Evolutionary conservation across 371 early-diverging fungal species (phyloP), one percentile per base, ranked within the genome.

Genomic region (Dipsacomyces acuminosporus): DNA sequence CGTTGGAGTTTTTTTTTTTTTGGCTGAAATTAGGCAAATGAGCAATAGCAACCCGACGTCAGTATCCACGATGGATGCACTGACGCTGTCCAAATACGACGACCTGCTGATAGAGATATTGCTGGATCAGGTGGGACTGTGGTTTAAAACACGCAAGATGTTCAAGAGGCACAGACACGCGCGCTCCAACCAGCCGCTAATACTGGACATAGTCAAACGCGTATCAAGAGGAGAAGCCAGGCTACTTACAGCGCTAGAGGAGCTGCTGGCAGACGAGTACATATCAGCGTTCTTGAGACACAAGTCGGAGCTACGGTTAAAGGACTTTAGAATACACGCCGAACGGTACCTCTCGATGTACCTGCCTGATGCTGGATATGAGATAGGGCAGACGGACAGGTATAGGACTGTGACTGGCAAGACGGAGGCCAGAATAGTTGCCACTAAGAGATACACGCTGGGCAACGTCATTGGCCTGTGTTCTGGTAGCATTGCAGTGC

Each of bases 341-440:
- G 64, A 71, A 15, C 74, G 83, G 42, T 87, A 86, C 65, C 48
- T 85, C 30, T 64, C 73, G 36, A 91, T 93, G 83, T 94, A 94
- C 61, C 75, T 81, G 47, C 87, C 89, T 0, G 76, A 76, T 30
- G 92, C 94, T 18, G 96, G 96, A 14, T 93, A 79, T 65, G 95
- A 82, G 67, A 77, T 82, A 21, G 75, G 77, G 17, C 87, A 79
- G 56, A 93, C 94, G 17, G 66, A 73, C 42, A 75, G 93, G 15
- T 94, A 94, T 65, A 65, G 75, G 26, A 71, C 71, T 6, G 76
- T 75, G 20, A 81, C 89, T 0, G 79, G 80, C 21, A 83, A 83
- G 61, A 78, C 81, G 23, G 92, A 94, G 48, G 92, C 93, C 2
- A 85, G 89, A 48, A 74, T 95, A n/a, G 73, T 91, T 4, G 89